These are phyloP conservation scores for Aureobasidium sp. DNA, from an alignment of 2,329 filamentous ascomycete genomes.

Conservation along the genomic window DNA sequence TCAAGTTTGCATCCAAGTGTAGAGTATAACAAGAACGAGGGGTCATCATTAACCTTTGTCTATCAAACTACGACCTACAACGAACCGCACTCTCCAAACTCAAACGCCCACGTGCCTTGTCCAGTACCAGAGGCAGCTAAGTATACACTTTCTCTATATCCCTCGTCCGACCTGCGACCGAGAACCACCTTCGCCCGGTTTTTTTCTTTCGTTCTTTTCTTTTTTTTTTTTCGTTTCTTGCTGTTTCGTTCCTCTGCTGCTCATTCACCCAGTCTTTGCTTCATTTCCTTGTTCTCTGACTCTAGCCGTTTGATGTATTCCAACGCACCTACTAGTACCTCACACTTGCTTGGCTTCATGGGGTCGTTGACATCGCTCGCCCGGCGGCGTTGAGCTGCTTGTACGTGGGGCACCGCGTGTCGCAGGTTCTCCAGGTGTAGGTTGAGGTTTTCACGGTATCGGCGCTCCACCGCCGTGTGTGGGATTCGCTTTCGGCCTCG, in stretches of 20 bases:
- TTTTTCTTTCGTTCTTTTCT: not conserved
- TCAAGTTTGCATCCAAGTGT: not conserved
- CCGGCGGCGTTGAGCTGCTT: conserved; percentile 17
- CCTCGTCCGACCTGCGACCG: not conserved
- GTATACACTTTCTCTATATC: not conserved
- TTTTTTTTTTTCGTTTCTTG: not conserved
- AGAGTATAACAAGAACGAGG: not conserved
- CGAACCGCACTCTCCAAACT: not conserved
- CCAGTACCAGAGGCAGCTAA: not conserved
- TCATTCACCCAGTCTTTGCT: conserved; percentile 18
- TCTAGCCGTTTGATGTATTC: conserved; percentile 25
- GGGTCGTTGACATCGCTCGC: conserved; percentile 14
- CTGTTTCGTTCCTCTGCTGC: not conserved
- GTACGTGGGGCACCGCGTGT: conserved; percentile 24
- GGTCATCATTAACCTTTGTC: not conserved
- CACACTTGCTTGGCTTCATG: conserved; percentile 29
- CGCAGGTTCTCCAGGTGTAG: conserved; percentile 27
- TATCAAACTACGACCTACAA: not conserved
- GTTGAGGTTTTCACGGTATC: conserved; percentile 30
- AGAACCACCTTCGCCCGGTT: not conserved
- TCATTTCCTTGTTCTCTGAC: conserved; percentile 21
- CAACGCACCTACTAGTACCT: conserved; percentile 27
- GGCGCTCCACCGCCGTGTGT: conserved; percentile 27
- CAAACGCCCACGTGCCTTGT: not conserved
- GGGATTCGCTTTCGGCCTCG: conserved; percentile 28